Evolutionary conservation across 2,329 filamentous ascomycete species (phyloP), one percentile per base, ranked within the genome.

Genomic region (Ceratocystis ficicola): DNA sequence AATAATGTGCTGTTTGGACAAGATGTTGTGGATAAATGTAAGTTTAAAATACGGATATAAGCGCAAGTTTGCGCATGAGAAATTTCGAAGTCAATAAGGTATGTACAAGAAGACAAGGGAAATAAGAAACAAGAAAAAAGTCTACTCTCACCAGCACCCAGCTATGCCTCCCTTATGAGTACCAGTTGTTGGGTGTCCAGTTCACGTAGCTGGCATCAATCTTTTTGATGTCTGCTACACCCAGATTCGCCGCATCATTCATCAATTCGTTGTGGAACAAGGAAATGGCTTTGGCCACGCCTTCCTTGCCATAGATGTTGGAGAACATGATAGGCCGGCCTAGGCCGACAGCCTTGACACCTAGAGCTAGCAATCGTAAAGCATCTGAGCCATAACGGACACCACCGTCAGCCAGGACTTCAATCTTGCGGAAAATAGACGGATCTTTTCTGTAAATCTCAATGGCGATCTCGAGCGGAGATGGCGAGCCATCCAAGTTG

Each of bases 221-320:
- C 68, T 74, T 71, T 65, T 75, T 72, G 62, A 78, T 68, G 67
- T 77, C 72, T 5, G 71, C 69, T 4, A 77, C 73, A 63, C 77
- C 77, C n/a, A 78, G 70, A 72, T 78, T 78, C 10, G 73, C 76
- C 12, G 75, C 76, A 67, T 78, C 77, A 65, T 77, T 73, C 44
- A 73, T 71, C 65, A 83, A 73, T 74, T 83, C 81, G 66, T 76
- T 74, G 74, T 79, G 81, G 69, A 83, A 72, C 10, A 83, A 74
- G 7, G 72, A 55, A 59, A 77, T 73, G 36, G 72, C 76, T 72
- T 75, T 76, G 70, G 75, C 72, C 1, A 83, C 77, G 57, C 81
- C 81, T 6, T 77, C 75, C 60, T 74, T 72, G 5, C 81, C 81
- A 68, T 76, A 83, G 59, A 80, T 71, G 72, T 82, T 83, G 68